phyloP scores from a whole-genome alignment of 345 rosid genomes.

The Populus tremula region DNA sequence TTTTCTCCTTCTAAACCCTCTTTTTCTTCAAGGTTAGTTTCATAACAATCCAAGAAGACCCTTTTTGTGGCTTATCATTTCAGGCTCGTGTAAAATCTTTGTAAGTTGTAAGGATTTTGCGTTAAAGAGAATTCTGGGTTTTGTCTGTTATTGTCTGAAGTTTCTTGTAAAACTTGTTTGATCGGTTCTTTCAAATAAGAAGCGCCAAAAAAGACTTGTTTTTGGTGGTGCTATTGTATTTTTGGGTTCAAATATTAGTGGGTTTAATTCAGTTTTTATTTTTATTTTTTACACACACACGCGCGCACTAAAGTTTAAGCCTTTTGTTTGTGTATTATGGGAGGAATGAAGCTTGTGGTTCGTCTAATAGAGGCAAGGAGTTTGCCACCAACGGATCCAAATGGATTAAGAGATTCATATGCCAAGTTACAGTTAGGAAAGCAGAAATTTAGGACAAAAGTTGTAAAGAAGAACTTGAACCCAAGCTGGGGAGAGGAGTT shows the following conservation, averaged over 20 bases:
- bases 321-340: not conserved
- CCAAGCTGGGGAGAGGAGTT: conserved; percentile 94
- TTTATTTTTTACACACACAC: too few relatives aligned
- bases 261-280: not conserved
- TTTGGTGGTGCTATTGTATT: not conserved
- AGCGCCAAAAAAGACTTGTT: not conserved
- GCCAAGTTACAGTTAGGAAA: conserved; percentile 77
- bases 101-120: not conserved
- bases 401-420: conserved; percentile 90
- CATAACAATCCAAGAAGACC: not conserved
- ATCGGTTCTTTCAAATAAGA: not conserved
- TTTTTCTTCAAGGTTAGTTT: too few relatives aligned
- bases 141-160: not conserved
- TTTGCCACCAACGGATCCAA: conserved; percentile 81
- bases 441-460: conserved; percentile 72
- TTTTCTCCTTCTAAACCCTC: not conserved
- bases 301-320: not conserved
- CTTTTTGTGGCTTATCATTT: not conserved
- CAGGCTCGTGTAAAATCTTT: not conserved
- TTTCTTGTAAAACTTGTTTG: not conserved
- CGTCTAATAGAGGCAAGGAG: conserved; percentile 79
- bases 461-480: conserved; percentile 77
- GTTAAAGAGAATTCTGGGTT: not conserved
- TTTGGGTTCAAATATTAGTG: not conserved
- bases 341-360: conserved; percentile 67